Evolutionary conservation across 2,329 filamentous ascomycete species (phyloP), one percentile per base, ranked within the genome.

Genomic region (Xylaria sp.): DNA sequence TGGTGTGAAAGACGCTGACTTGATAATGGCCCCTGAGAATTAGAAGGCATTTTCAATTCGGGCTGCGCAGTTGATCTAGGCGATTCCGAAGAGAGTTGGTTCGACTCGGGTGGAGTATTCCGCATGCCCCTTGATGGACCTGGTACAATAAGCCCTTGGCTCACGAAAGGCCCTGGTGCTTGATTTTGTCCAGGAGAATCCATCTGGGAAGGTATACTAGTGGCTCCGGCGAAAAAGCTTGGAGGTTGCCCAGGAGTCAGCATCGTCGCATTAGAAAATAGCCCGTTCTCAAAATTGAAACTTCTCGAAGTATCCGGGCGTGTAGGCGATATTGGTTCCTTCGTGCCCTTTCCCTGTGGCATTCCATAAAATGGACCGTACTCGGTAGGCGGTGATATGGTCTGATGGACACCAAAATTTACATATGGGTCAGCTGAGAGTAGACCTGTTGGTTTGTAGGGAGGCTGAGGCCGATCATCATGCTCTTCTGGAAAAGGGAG

Each of bases 261-360:
- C 56, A 81, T 58, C n/a, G 65, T 67, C 28, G 78, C 75, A 33
- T 73, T 63, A 1, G 65, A 55, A 63, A 74, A 81, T 5, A 81
- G 47, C 17, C 61, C 62, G 51, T 73, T 77, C 56, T 80, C 79
- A 11, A 74, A 70, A 11, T 61, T 67, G 65, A 76, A 81, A 60
- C 75, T 77, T 33, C 68, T 72, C 9, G 70, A 67, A 12, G 71
- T 65, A 25, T 66, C 62, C 17, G 73, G 71, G 11, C 68, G 70
- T 25, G 35, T 33, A n/a, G 68, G 64, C 21, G 71, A 66, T 42
- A 65, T 52, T 5, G 69, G 68, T 25, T 60, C 31, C 3, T 56
- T 52, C 9, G 68, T 66, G 46, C 73, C 72, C 40, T 57, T 38
- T 17, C 72, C 71, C 12, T 57, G 57, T 21, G 72, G 66, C 43